Percentiles rank a stretch among this genome's conserved stretches.
These are phyloP conservation scores for Gossypium davidsonii DNA, from an alignment of 441 rosid genomes.

Conservation along the genomic window DNA sequence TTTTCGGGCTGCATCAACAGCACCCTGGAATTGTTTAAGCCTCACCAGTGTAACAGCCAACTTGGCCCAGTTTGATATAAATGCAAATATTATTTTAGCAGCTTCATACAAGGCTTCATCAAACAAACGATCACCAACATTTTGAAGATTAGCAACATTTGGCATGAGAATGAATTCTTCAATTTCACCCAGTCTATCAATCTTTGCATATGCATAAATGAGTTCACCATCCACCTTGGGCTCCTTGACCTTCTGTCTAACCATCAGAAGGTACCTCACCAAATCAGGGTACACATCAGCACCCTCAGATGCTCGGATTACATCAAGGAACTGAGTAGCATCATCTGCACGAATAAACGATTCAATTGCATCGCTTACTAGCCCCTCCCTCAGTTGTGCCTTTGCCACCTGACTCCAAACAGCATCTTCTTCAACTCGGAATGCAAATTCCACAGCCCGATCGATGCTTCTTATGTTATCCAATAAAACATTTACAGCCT, in stretches of 20 bases:
- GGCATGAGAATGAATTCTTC: constrained; percentile 99
- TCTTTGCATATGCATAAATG: constrained; percentile 97
- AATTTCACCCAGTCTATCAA: constrained; percentile 87
- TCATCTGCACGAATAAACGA: constrained; percentile 97
- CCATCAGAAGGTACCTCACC: constrained; percentile 95
- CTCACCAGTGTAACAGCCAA: constrained; percentile 90
- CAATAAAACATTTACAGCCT: constrained; percentile 82
- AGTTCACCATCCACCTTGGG: constrained; percentile 99
- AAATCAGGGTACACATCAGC: constrained; percentile 87
- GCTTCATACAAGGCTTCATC: constrained; percentile 90
- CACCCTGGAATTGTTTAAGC: constrained; percentile 93
- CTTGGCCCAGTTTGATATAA: constrained; percentile 99
- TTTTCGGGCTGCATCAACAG: constrained; percentile 98
- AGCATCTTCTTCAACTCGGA: constrained; percentile 93
- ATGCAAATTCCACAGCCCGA: constrained; percentile 95
- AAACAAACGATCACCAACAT: constrained; percentile 92
- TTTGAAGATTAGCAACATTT: constrained; percentile 90
- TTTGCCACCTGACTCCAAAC: constrained; percentile 98
- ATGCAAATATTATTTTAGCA: constrained; percentile 89
- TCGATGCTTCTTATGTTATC: constrained; percentile 84
- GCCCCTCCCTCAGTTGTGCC: constrained; percentile 87
- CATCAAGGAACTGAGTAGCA: constrained; percentile 84
- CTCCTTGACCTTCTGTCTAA: constrained; percentile 90
- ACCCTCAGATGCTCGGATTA: constrained; percentile 83
- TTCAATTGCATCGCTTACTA: constrained; percentile 94